Conservation (phyloP, 2,329 filamentous ascomycete genomes). For the Lizonia empirigonia region DNA sequence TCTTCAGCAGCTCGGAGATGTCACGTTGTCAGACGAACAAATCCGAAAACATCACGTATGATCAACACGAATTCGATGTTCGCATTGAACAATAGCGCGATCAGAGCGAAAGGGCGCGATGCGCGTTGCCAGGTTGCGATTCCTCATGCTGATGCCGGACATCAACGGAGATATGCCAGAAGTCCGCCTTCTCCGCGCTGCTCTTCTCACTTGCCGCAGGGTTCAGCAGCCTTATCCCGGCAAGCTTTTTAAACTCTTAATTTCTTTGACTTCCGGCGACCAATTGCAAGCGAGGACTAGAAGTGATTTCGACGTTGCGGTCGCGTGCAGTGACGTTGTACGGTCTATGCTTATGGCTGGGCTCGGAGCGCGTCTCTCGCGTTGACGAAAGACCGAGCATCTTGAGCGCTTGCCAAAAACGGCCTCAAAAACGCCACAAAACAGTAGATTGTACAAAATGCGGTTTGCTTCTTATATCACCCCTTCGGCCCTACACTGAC, state of each 20-base stretch:
- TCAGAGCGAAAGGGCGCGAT: background rate
- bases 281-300: background rate
- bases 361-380: slow-evolving; percentile 11
- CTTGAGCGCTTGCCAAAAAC: slow-evolving; percentile 2
- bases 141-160: slow-evolving; percentile 5
- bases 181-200: slow-evolving; percentile 8
- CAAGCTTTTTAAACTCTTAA: slow-evolving; percentile 3
- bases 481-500: background rate
- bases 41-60: background rate
- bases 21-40: background rate
- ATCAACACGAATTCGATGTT: background rate
- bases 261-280: background rate
- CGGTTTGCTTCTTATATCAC: background rate
- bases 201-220: background rate
- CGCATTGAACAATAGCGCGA: background rate
- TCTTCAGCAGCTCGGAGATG: background rate
- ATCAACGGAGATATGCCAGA: slow-evolving; percentile 9
- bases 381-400: slow-evolving; percentile 13
- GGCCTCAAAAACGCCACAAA: slow-evolving; percentile 1
- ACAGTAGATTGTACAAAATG: background rate
- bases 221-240: background rate
- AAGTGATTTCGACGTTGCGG: background rate
- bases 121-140: background rate
- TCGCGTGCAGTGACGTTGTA: slow-evolving; percentile 5
- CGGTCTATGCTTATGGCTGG: slow-evolving; percentile 1